Evolutionary conservation across 1,139 yeast species (phyloP).

Genomic region (Saccharomyces hybrid): DNA sequence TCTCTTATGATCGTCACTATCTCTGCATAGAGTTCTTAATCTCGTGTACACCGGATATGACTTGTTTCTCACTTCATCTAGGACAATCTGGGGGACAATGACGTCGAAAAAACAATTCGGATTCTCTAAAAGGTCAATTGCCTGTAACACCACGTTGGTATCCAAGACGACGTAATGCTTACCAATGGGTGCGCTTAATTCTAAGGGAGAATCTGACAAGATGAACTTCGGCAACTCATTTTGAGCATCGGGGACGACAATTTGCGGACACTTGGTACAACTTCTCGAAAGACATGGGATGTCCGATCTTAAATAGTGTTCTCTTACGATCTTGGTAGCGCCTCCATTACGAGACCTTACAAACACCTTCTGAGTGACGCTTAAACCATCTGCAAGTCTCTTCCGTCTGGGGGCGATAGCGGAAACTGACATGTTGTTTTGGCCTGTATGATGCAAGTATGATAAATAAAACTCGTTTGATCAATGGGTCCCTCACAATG

Average conservation of each 20-base stretch:
- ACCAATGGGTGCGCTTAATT: constrained; percentile 35
- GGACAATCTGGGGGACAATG: constrained; percentile 84
- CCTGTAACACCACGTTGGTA: constrained; percentile 80
- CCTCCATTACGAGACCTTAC: constrained; percentile 85
- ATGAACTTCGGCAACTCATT: constrained; percentile 40
- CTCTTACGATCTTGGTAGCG: constrained; percentile 86
- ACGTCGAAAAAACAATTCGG: constrained; percentile 76
- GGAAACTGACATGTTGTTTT: not conserved
- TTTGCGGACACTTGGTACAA: constrained; percentile 49
- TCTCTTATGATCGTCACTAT: constrained; percentile 63
- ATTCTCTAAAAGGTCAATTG: constrained; percentile 83
- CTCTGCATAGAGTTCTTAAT: constrained; percentile 57
- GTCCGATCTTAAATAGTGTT: constrained; percentile 85
- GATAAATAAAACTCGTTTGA: too few relatives aligned
- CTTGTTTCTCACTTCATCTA: constrained; percentile 85
- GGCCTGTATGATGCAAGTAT: not conserved
- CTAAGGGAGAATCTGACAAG: constrained; percentile 29
- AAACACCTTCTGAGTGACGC: constrained; percentile 84
- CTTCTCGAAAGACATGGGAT: constrained; percentile 79
- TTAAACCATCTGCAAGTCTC: constrained; percentile 42
- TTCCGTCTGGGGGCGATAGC: constrained; percentile 17
- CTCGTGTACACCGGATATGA: constrained; percentile 86
- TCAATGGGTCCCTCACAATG: not conserved
- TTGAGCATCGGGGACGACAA: constrained; percentile 35
- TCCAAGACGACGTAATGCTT: constrained; percentile 78